Conservation (phyloP, 306 rosid species). For the Quercus engelmannii region DNA sequence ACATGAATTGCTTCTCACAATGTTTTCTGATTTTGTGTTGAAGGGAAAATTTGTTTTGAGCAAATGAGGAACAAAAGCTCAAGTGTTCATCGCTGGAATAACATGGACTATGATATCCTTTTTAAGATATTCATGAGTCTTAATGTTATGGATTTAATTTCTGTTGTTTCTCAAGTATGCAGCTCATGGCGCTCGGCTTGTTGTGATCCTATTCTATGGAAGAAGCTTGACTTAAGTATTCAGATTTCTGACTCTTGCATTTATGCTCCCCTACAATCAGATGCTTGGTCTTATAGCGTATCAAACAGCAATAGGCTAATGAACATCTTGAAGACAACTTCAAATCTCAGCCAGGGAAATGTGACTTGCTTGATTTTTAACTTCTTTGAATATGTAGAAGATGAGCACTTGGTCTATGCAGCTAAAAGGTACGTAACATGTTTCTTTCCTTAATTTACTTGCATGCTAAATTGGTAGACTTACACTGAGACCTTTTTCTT, state of each 20-base stretch:
- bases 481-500: neutral
- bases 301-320: neutral
- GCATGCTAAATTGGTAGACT: too few relatives aligned
- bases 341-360: slow-evolving; percentile 15
- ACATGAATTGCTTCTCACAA: too few relatives aligned
- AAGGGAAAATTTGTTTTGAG: too few relatives aligned
- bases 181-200: neutral
- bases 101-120: slow-evolving; percentile 4
- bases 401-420: neutral
- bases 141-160: slow-evolving; percentile 11
- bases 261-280: neutral
- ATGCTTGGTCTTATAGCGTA: too few relatives aligned
- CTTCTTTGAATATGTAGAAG: neutral
- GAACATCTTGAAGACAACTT: slow-evolving; percentile 9
- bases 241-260: neutral
- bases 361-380: slow-evolving; percentile 15
- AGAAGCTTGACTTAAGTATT: neutral
- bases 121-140: slow-evolving; percentile 20
- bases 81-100: neutral
- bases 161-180: neutral
- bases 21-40: too few relatives aligned
- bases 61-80: neutral
- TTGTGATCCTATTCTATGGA: too few relatives aligned
- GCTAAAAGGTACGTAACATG: slow-evolving; percentile 24
- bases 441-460: neutral